phyloP scores from a whole-genome alignment of 441 rosid genomes.

The Rhodomyrtus psidioides region DNA sequence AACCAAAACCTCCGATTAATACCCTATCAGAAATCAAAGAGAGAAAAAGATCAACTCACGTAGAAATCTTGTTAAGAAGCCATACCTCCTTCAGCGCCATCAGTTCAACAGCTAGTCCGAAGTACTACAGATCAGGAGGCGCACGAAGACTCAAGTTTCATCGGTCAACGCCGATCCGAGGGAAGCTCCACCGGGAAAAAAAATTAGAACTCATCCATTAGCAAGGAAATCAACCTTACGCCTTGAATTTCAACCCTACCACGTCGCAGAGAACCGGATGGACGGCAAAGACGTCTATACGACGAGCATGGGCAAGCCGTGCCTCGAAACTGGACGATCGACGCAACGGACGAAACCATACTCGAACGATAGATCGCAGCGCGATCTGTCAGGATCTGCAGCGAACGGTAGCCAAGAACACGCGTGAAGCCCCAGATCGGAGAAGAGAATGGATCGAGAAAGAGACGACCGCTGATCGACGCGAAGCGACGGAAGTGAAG shows the following conservation, averaged over 20 bases:
- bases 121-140: background rate
- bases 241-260: background rate
- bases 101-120: background rate
- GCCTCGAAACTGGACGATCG: background rate
- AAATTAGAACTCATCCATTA: background rate
- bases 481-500: background rate
- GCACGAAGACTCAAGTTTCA: background rate
- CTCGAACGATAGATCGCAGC: background rate
- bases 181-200: background rate
- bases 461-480: background rate
- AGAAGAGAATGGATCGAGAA: background rate
- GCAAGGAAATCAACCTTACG: background rate
- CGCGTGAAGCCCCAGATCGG: background rate
- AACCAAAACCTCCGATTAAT: background rate
- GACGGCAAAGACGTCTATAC: background rate
- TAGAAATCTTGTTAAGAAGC: background rate
- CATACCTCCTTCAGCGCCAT: background rate
- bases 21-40: background rate
- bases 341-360: background rate
- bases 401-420: background rate
- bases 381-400: background rate
- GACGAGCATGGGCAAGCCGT: background rate
- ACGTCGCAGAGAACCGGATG: background rate
- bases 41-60: background rate
- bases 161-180: background rate